phyloP scores from a whole-genome alignment of 495 filamentous ascomycete species.

The Lindgomyces ingoldianus region DNA sequence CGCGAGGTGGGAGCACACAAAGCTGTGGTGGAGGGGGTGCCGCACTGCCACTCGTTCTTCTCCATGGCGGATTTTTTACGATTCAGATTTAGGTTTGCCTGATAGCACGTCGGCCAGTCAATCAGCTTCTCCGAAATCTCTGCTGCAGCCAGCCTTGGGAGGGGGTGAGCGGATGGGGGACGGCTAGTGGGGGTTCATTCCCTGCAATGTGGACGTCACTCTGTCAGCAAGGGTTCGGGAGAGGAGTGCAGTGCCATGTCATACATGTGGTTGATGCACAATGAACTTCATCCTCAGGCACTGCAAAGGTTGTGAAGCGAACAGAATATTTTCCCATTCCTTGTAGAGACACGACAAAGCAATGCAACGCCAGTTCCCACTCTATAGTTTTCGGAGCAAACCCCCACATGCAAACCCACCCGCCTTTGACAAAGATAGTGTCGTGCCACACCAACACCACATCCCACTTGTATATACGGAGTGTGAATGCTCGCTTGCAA shows the following conservation, averaged over 20 bases:
- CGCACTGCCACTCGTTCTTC: neutral
- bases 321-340: conserved; percentile 3
- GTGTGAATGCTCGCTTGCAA: conserved; percentile 1
- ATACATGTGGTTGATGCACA: too few relatives aligned
- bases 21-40: neutral
- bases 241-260: neutral
- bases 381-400: conserved; percentile 18
- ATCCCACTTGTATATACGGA: conserved; percentile 6
- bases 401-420: conserved; percentile 12
- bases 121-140: conserved; percentile 9
- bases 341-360: conserved; percentile 3
- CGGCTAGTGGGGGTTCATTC: conserved; percentile 1
- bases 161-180: conserved; percentile 1
- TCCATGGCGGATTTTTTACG: neutral
- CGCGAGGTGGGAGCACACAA: too few relatives aligned
- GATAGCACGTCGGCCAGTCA: conserved; percentile 1
- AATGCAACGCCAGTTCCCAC: conserved; percentile 19
- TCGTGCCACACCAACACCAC: neutral
- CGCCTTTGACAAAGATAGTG: neutral
- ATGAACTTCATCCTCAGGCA: neutral
- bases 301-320: neutral
- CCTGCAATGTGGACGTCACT: conserved; percentile 28
- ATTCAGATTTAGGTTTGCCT: conserved; percentile 7
- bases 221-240: neutral
- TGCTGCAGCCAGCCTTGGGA: conserved; percentile 1